Base-by-base conservation (phyloP, 441 rosid genomes). In the Croton laevigatus region DNA sequence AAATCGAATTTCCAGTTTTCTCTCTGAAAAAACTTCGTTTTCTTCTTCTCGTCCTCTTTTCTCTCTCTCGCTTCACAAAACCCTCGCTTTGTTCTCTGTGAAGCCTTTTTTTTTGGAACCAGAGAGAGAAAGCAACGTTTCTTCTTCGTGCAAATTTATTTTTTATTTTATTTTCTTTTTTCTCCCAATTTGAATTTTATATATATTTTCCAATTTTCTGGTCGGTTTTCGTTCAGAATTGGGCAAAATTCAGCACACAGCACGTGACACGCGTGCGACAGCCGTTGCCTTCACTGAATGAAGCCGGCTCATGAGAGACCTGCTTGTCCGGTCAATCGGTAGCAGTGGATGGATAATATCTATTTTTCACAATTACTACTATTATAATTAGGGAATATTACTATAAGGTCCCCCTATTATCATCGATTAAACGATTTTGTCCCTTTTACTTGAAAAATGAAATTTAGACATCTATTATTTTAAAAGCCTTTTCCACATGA, bases 191-290 rank as follows among this genome's bases (percentile, higher is more conserved):
- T 65, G 65, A 16, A 62, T 53, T 14, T 36, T 20, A 1, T 71
- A 62, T 36, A 48, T 37, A 61, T 53, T 9, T 38, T 76, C 73
- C 53, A 57, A 65, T 72, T 76, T 73, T 52, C 78, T 68, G 78
- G 79, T 76, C 68, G 72, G 79, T 58, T 78, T 61, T 68, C 40
- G 73, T 75, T 78, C 48, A 5, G 46, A 6, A 63, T 64, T 66
- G 69, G 72, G 68, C 12, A 22, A 34, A 4, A 27, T 27, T 1
- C 32, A 27, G 2, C 32, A 27, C 32, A 27, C 32, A 13, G 73
- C 82, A 82, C 82, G 81, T 78, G 83, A 71, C 63, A 58, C 36
- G 79, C 74, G 81, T n/a, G 75, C 2, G 66, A 6, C 63, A 58
- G 54, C 37, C 16, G 71, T 36, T 44, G 62, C 58, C 10, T 55